Conservation (phyloP, 805 yeast species). For the Teunomyces funiuensis region DNA sequence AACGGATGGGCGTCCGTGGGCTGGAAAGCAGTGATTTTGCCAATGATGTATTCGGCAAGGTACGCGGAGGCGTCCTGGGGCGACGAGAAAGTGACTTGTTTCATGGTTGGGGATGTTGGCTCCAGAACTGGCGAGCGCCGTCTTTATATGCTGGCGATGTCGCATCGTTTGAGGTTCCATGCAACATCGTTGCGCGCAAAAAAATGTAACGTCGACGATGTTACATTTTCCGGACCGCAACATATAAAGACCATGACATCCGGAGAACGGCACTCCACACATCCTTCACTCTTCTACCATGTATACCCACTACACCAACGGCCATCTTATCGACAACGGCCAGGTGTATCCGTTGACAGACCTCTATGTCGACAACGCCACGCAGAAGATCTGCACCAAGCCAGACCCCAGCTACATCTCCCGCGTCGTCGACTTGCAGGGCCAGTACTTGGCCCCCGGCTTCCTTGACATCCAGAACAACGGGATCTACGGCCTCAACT, state of each 20-base stretch:
- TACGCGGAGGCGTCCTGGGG: slow-evolving; percentile 42
- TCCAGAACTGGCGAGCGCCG: too few relatives aligned
- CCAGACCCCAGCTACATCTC: slow-evolving; percentile 16
- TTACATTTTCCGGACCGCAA: slow-evolving; percentile 1
- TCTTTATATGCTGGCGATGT: background rate
- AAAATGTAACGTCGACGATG: slow-evolving; percentile 3
- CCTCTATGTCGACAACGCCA: slow-evolving; percentile 41
- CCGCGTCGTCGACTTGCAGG: slow-evolving; percentile 45
- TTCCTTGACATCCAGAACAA: slow-evolving; percentile 58
- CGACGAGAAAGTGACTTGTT: slow-evolving; percentile 36
- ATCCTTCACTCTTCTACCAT: background rate
- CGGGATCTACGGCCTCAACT: slow-evolving; percentile 58
- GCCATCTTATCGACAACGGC: slow-evolving; percentile 45
- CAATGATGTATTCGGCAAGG: slow-evolving; percentile 47
- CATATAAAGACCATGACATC: background rate
- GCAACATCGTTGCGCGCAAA: slow-evolving; percentile 2
- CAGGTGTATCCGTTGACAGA: slow-evolving; percentile 32
- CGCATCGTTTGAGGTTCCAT: background rate
- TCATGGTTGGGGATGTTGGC: slow-evolving; percentile 14
- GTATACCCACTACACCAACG: slow-evolving; percentile 38
- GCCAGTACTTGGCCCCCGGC: slow-evolving; percentile 52
- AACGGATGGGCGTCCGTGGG: slow-evolving; percentile 50
- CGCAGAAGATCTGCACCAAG: slow-evolving; percentile 41
- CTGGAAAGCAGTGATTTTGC: slow-evolving; percentile 40
- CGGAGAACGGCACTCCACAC: too few relatives aligned